phyloP scores from a whole-genome alignment of 2,329 filamentous ascomycete genomes.

The Fusarium penzigii region DNA sequence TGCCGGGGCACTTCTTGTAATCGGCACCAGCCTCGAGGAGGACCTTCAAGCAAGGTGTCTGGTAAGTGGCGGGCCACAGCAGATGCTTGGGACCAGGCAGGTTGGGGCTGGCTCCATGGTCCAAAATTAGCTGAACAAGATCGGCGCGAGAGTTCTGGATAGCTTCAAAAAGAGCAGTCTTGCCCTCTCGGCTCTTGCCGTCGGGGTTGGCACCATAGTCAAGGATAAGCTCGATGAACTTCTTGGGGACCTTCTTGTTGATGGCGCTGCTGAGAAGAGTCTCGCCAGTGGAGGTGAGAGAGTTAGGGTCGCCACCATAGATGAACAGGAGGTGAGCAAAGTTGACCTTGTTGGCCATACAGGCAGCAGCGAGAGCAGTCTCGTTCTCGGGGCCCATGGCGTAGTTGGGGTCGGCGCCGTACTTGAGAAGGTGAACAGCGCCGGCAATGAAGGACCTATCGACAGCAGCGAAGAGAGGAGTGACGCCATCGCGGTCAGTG shows the following conservation, averaged over 20 bases:
- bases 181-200: conserved; percentile 60
- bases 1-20: conserved; percentile 58
- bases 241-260: conserved; percentile 56
- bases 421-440: conserved; percentile 62
- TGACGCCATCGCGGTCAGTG: conserved; percentile 48
- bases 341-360: conserved; percentile 53
- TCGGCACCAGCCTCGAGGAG: conserved; percentile 62
- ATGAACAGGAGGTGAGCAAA: conserved; percentile 61
- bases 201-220: conserved; percentile 61
- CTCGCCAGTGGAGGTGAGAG: conserved; percentile 55
- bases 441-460: conserved; percentile 57
- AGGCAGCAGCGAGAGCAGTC: conserved; percentile 54
- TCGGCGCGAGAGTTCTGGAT: conserved; percentile 58
- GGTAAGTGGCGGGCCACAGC: conserved; percentile 65
- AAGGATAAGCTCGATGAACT: conserved; percentile 60
- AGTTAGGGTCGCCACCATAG: conserved; percentile 60
- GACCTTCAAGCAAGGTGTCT: conserved; percentile 58
- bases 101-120: conserved; percentile 66
- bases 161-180: conserved; percentile 64
- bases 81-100: conserved; percentile 69
- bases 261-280: conserved; percentile 63
- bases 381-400: conserved; percentile 51
- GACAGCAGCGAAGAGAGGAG: conserved; percentile 52
- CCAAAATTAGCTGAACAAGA: conserved; percentile 49
- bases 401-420: conserved; percentile 61